phyloP scores from a whole-genome alignment of 179 eudicot genomes.

The Carnegiea gigantea region DNA sequence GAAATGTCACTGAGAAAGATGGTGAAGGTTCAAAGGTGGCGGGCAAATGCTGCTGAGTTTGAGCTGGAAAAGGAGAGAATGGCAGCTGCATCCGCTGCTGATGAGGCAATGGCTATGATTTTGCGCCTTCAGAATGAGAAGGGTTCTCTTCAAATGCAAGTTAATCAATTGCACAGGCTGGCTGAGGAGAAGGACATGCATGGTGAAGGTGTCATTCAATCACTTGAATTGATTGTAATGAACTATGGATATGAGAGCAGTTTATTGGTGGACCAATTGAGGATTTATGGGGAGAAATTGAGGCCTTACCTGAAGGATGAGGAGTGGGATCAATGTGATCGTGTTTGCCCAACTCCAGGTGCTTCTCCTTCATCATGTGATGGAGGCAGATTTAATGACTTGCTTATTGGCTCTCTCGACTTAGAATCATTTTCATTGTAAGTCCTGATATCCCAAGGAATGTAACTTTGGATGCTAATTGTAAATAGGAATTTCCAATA shows the following conservation, averaged over 20 bases:
- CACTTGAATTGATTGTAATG: conserved; percentile 59
- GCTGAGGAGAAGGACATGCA: conserved; percentile 66
- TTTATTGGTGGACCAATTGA: conserved; percentile 53
- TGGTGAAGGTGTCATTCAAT: conserved; percentile 71
- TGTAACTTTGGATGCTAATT: conserved; percentile 17
- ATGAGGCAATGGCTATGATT: conserved; percentile 89
- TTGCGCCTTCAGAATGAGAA: conserved; percentile 70
- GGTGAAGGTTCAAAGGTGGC: conserved; percentile 49
- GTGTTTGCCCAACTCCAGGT: conserved; percentile 32
- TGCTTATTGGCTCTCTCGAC: conserved; percentile 26
- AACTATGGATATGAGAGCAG: conserved; percentile 56
- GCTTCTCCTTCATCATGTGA: conserved; percentile 21
- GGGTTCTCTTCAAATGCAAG: conserved; percentile 55
- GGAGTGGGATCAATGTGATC: conserved; percentile 44
- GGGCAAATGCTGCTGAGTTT: conserved; percentile 37
- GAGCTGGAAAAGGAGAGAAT: conserved; percentile 78
- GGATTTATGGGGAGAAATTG: conserved; percentile 39
- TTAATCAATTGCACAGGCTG: conserved; percentile 50
- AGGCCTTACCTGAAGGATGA: conserved; percentile 35
- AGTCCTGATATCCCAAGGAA: conserved; percentile 13
- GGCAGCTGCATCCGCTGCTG: conserved; percentile 76
- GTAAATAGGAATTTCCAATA: conserved; percentile 21
- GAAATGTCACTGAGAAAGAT: conserved; percentile 52
- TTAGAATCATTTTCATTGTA: conserved; percentile 26
- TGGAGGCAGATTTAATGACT: conserved; percentile 26